phyloP scores from a whole-genome alignment of 768 basidiomycete species.

The Russula lepida region DNA sequence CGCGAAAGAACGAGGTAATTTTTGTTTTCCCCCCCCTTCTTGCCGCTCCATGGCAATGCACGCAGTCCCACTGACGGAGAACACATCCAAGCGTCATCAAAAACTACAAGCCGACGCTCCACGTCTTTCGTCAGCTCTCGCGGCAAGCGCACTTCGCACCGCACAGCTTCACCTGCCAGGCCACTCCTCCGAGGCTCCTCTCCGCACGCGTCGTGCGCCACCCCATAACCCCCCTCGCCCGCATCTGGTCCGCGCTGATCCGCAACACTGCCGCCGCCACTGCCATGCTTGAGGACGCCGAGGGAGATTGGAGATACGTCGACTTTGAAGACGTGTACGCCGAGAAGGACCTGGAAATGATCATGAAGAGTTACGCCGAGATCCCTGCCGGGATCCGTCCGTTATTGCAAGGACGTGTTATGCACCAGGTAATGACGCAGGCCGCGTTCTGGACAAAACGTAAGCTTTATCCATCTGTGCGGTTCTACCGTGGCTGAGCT shows the following conservation, averaged over 20 bases:
- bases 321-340: conserved; percentile 12
- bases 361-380: conserved; percentile 12
- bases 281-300: conserved; percentile 7
- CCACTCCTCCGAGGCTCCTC: conserved; percentile 6
- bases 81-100: conserved; percentile 9
- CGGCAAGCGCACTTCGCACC: conserved; percentile 5
- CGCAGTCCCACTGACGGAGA: background rate
- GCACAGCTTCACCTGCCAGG: background rate
- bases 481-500: background rate
- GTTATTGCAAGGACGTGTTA: conserved; percentile 10
- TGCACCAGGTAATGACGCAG: conserved; percentile 7
- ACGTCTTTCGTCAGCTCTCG: conserved; percentile 10
- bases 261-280: conserved; percentile 14
- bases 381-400: conserved; percentile 15
- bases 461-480: background rate
- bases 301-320: background rate
- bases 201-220: conserved; percentile 17
- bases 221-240: conserved; percentile 19
- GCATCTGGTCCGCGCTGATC: conserved; percentile 14
- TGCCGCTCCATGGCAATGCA: background rate
- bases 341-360: conserved; percentile 2
- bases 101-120: conserved; percentile 17
- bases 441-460: conserved; percentile 18
- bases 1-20: conserved; percentile 10
- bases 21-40: background rate